Conservation (phyloP, 179 eudicot species). For the Beta corolliflora region DNA sequence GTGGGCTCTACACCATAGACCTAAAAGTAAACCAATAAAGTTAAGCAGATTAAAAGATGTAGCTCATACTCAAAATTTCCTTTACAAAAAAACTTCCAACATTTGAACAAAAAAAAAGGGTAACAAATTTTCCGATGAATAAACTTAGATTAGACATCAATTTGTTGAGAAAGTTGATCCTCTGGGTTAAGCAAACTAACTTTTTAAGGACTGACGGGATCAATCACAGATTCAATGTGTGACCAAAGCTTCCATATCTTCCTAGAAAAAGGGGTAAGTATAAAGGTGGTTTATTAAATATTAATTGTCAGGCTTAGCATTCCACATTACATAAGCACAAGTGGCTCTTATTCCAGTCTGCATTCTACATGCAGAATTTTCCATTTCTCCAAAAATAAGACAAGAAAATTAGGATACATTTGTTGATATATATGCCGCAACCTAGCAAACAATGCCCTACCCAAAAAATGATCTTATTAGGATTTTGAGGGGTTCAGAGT, state of each 20-base stretch:
- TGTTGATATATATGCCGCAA: neutral
- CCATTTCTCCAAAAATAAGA: neutral
- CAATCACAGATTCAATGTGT: neutral
- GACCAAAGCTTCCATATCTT: neutral
- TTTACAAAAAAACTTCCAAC: neutral
- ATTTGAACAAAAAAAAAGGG: neutral
- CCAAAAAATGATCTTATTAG: too few relatives aligned
- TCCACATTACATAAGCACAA: neutral
- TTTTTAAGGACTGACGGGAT: neutral
- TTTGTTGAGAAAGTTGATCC: neutral
- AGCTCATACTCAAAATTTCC: neutral
- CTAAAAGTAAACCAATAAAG: constrained; percentile 33
- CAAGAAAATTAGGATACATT: neutral
- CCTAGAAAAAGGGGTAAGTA: neutral
- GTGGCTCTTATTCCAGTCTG: neutral
- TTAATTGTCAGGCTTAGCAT: neutral
- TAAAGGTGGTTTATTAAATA: neutral
- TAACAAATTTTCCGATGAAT: neutral
- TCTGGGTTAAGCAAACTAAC: neutral
- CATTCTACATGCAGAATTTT: neutral
- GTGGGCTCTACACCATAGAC: constrained; percentile 70
- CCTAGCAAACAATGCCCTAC: neutral
- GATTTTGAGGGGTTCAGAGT: too few relatives aligned
- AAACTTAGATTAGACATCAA: neutral
- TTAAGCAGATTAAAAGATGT: neutral